Base-by-base conservation (phyloP, 2,329 filamentous ascomycete genomes). In the Mycogone perniciosa region DNA sequence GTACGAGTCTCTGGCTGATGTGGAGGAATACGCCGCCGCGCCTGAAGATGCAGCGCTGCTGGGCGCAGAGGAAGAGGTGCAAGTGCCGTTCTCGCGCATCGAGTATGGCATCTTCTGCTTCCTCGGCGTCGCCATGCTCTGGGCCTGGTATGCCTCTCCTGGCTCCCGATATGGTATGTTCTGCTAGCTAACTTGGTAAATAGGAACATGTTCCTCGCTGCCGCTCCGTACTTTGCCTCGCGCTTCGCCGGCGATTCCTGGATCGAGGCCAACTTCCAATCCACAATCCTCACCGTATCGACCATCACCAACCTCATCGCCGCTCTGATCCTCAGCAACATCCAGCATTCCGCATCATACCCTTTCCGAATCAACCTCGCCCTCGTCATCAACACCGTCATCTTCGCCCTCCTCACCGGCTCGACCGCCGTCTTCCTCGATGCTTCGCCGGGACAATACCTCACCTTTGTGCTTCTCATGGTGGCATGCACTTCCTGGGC, bases 131-230 rank as follows among this genome's bases (percentile, higher is more conserved):
- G 88, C 91, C 47, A 97, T 97, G 93, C 77, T 97, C 41, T 97
- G 92, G 92, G 90, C 92, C 50, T 97, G 92, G 92, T 95, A 80
- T 59, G 80, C 31, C 50, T n/a, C 38, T 46, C 34, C 13, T 31
- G 31, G 26, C 30, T 26, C 20, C 27, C 20, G 27, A 44, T 33
- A 5, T 11, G 44, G 7, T 7, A 26, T 50, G 11, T 30, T 29
- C 31, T 29, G 46, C 47, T 46, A 31, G 44, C 50, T 56, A 41
- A 56, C 30, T 13, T 9, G 20, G 41, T 38, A 44, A 50, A 40
- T 58, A 92, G 89, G 89, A 97, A 97, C 74, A 96, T 96, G 92
- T 96, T 97, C 68, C 81, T 97, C 59, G 92, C 93, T 42, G 90
- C 92, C 7, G 89, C 89, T 2, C 89, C 92, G 4, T 97, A 97